Percentiles rank a stretch among this genome's conserved stretches.
Evolutionary conservation across 2,329 filamentous ascomycete species (phyloP).

Genomic region (Aspergillus sp.): DNA sequence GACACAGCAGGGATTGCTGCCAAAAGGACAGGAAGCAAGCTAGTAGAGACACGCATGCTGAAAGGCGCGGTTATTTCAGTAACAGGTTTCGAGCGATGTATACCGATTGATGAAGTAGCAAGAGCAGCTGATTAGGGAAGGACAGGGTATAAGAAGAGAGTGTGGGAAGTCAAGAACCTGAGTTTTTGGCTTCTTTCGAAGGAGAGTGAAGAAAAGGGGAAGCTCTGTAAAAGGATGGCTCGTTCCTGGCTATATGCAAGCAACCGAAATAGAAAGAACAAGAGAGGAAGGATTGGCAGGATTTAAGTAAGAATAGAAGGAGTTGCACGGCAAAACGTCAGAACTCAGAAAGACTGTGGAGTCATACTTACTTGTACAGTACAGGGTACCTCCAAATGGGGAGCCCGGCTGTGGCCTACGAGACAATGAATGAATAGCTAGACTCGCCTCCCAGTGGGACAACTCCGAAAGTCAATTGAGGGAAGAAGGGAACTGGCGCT

Average conservation of each 20-base stretch:
- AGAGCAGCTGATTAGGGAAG: neutral
- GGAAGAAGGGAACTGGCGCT: neutral
- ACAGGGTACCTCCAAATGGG: too few species aligned
- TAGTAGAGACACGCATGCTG: constrained; percentile 49
- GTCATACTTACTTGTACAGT: neutral
- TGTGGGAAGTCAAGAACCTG: constrained; percentile 1
- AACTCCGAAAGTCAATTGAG: neutral
- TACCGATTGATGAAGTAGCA: neutral
- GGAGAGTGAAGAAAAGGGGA: neutral
- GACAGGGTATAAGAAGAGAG: neutral
- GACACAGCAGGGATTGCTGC: constrained; percentile 52
- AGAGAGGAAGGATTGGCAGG: constrained; percentile 1
- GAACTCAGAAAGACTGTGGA: neutral
- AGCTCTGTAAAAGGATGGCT: constrained; percentile 2
- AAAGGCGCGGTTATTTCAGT: neutral
- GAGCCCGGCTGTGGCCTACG: too few species aligned
- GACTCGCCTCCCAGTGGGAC: neutral
- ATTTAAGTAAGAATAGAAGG: neutral
- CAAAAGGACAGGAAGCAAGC: constrained; percentile 44
- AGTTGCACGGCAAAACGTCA: neutral
- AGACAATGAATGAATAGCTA: too few species aligned
- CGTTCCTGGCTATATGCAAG: neutral
- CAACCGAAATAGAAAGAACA: neutral
- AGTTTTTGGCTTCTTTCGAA: neutral
- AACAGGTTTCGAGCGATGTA: neutral